Conservation (phyloP, 1,139 yeast species). For the Suhomyces ambrosiae region DNA sequence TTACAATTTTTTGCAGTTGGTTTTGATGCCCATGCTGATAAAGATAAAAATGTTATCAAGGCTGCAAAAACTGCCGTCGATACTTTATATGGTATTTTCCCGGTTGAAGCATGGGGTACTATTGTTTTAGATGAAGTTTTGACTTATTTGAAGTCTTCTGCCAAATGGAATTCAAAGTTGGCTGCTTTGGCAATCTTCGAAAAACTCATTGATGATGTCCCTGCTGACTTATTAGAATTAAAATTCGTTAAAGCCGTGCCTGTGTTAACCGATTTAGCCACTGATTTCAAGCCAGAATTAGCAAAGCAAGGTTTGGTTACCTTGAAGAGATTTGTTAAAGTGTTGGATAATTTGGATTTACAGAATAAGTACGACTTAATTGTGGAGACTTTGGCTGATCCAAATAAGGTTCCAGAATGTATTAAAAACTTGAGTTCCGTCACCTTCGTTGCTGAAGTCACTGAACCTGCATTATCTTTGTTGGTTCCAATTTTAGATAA, state of each 20-base stretch:
- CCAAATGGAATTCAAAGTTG: constrained; percentile 91
- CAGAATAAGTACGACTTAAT: constrained; percentile 84
- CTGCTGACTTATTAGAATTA: constrained; percentile 82
- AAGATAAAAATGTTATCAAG: constrained; percentile 81
- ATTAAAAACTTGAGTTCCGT: constrained; percentile 89
- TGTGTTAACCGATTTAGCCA: constrained; percentile 81
- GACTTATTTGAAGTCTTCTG: constrained; percentile 71
- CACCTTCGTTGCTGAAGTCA: constrained; percentile 97
- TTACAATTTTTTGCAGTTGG: constrained; percentile 57
- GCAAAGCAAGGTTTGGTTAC: constrained; percentile 81
- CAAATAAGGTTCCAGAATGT: constrained; percentile 84
- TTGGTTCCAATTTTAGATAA: constrained; percentile 91
- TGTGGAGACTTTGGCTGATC: constrained; percentile 87
- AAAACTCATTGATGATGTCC: constrained; percentile 73
- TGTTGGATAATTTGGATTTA: constrained; percentile 89
- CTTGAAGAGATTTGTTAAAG: constrained; percentile 71
- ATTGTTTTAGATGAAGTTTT: constrained; percentile 64
- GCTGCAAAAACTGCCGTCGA: constrained; percentile 76
- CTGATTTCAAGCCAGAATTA: constrained; percentile 95
- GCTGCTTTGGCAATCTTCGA: constrained; percentile 78
- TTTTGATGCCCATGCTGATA: constrained; percentile 74
- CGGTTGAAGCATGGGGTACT: constrained; percentile 78
- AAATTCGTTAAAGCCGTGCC: constrained; percentile 82
- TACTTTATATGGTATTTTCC: constrained; percentile 66
- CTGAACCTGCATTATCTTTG: constrained; percentile 89